Percentiles rank a stretch among this genome's conserved stretches.
phyloP scores from a whole-genome alignment of 306 rosid genomes.

The Ziziphus jujuba region DNA sequence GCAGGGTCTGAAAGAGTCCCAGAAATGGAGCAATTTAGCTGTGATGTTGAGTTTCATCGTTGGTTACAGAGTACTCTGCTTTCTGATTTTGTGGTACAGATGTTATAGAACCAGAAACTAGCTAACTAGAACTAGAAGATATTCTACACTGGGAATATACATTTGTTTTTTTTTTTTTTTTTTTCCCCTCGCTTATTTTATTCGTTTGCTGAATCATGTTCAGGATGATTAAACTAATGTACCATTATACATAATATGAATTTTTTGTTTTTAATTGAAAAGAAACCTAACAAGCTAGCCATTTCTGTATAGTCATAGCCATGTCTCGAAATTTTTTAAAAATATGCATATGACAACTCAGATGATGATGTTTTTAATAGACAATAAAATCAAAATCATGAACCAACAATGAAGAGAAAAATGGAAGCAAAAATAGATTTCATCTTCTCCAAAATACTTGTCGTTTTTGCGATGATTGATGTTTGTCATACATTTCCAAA shows the following conservation, averaged over 20 bases:
- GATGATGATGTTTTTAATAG: no score
- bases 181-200: constrained; percentile 10
- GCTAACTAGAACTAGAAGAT: constrained; percentile 18
- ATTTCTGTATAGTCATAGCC: no score
- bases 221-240: constrained; percentile 18
- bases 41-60: constrained; percentile 81
- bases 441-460: not conserved
- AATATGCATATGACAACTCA: no score
- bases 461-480: no score
- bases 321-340: no score
- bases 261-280: not conserved
- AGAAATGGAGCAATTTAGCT: constrained; percentile 77
- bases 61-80: constrained; percentile 79
- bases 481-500: no score
- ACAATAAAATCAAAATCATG: not conserved
- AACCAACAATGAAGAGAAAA: not conserved
- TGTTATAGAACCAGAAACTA: constrained; percentile 62
- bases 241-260: constrained; percentile 10
- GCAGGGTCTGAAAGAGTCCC: constrained; percentile 70
- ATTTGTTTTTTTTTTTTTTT: no score
- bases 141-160: constrained; percentile 13
- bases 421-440: not conserved
- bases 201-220: constrained; percentile 20
- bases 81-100: constrained; percentile 77
- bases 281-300: no score